Conservation (phyloP, 2,329 filamentous ascomycete species). For the Calonectria pseudoreteaudii region DNA sequence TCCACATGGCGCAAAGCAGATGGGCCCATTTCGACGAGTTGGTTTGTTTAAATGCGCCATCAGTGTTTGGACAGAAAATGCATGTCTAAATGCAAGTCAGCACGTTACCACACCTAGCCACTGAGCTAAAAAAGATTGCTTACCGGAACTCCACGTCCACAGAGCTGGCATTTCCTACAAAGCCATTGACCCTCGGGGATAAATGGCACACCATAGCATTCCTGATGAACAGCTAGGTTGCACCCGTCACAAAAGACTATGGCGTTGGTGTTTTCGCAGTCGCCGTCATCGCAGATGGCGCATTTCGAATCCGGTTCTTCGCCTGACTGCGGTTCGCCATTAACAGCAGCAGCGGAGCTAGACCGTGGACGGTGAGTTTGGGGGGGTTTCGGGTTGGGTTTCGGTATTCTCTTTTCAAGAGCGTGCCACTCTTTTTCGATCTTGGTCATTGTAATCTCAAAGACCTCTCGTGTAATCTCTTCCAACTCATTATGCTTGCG, state of each 20-base stretch:
- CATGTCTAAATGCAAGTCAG: conserved; percentile 72
- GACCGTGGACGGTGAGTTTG: conserved; percentile 94
- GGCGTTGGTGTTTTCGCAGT: conserved; percentile 98
- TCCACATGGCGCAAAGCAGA: conserved; percentile 97
- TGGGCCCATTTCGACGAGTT: conserved; percentile 97
- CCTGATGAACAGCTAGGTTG: conserved; percentile 96
- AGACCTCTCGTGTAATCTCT: conserved; percentile 89
- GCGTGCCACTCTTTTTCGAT: conserved; percentile 99
- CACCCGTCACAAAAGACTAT: conserved; percentile 99
- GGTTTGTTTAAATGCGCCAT: conserved; percentile 98
- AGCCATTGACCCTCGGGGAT: conserved; percentile 99
- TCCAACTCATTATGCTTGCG: conserved; percentile 81
- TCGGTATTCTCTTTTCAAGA: conserved; percentile 95
- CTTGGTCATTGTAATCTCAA: conserved; percentile 98
- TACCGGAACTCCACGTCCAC: conserved; percentile 89
- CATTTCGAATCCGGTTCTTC: conserved; percentile 98
- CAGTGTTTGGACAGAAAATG: conserved; percentile 98
- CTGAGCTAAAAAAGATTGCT: conserved; percentile 46
- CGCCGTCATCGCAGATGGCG: conserved; percentile 98
- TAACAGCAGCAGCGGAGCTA: conserved; percentile 93
- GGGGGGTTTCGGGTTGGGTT: conserved; percentile 94
- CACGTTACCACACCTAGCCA: neutral
- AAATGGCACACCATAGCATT: conserved; percentile 98
- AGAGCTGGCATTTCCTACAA: conserved; percentile 95
- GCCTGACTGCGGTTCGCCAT: conserved; percentile 84